Base-by-base conservation (phyloP, 129 eudicot species). In the Flaveria linearis region DNA sequence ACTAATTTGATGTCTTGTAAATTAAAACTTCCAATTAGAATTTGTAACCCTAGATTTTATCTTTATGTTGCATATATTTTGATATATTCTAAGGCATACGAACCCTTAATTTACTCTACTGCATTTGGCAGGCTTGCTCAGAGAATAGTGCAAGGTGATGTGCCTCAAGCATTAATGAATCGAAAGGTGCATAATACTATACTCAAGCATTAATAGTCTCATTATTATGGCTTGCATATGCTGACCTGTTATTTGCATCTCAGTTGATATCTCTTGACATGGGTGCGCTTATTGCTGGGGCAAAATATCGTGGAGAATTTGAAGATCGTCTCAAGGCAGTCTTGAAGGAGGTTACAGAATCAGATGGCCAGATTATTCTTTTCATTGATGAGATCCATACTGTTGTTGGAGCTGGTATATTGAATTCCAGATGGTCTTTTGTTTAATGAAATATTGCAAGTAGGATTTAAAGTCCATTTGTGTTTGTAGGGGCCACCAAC, bases 211-310 rank as follows among this genome's bases (percentile, higher is more conserved):
- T 55, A 18, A 36, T 5, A 64, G 9, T 3, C 26, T 69, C 10
- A 9, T 26, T 36, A 1, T 22, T 73, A 53, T 25, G 60, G 41
- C 14, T 57, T 66, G 45, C 71, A 72, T 62, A 26, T 42, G 58
- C 81, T 58, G 17, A 68, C 65, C 68, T 79, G 67, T 58, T 74
- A 10, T 23, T 64, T 84, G 7, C 52, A 11, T 53, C 26, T 25
- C 83, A 94, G 99, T 87, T 94, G 87, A 89, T 94, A 84, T 94
- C 99, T 25, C 96, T 94, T 46, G 99, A 91, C 85, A 87, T 95
- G 99, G 99, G 99, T 80, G 97, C 97, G 5, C 96, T 95, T 69
- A 91, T 95, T 76, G 99, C 99, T 71, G 97, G 99, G 45, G 97
- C 99, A 47, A 91, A 91, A 82, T 95, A 87, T 74, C 97, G 99